Percentiles rank a stretch among this genome's conserved stretches.
phyloP scores from a whole-genome alignment of 2,329 filamentous ascomycete species.

The Monilinia laxa region DNA sequence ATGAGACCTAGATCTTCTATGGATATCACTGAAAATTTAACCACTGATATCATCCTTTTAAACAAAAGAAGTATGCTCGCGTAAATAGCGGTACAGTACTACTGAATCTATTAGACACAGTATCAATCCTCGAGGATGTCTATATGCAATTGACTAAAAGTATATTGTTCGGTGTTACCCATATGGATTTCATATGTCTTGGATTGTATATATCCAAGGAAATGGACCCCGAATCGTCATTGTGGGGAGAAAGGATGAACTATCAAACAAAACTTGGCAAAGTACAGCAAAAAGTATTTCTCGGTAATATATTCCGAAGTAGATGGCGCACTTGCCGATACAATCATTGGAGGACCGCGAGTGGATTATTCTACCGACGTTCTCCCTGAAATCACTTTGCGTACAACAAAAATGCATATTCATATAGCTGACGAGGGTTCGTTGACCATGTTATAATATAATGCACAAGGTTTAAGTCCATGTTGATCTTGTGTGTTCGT shows the following conservation, averaged over 20 bases:
- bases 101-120: background rate
- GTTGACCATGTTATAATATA: no score
- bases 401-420: background rate
- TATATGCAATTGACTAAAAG: constrained; percentile 1
- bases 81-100: background rate
- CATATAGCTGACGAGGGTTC: background rate
- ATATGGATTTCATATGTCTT: background rate
- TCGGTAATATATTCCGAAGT: constrained; percentile 9
- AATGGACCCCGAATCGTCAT: constrained; percentile 18
- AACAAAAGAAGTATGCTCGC: background rate
- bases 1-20: background rate
- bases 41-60: background rate
- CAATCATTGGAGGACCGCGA: constrained; percentile 2
- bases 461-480: background rate
- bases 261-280: no score
- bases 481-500: background rate
- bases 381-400: background rate
- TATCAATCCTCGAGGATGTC: background rate
- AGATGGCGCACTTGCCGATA: background rate
- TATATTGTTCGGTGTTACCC: background rate
- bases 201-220: constrained; percentile 10
- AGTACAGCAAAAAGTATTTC: background rate
- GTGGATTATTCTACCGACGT: background rate
- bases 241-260: background rate
- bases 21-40: background rate